Conservation (phyloP, 192 early-diverging fungal species). For the Backusella parvicylindrica region DNA sequence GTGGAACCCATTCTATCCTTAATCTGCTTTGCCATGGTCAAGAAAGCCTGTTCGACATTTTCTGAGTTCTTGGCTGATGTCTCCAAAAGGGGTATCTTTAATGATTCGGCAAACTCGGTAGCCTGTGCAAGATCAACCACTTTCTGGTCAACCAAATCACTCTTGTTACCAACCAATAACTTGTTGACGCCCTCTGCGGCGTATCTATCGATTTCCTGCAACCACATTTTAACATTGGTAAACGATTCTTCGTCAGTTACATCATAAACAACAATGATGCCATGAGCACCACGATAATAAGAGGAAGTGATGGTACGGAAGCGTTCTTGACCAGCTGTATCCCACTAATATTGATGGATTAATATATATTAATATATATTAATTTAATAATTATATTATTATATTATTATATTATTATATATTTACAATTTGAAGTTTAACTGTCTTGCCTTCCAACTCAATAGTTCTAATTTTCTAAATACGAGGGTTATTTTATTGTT, state of each 20-base stretch:
- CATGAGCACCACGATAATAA: slow-evolving; percentile 95
- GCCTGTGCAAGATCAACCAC: slow-evolving; percentile 48
- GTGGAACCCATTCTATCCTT: slow-evolving; percentile 76
- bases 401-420: too few species aligned
- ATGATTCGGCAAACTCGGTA: slow-evolving; percentile 83
- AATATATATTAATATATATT: not conserved
- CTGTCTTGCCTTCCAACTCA: slow-evolving; percentile 94
- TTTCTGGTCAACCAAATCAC: slow-evolving; percentile 86
- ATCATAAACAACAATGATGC: slow-evolving; percentile 96
- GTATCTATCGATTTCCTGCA: slow-evolving; percentile 96
- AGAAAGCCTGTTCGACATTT: slow-evolving; percentile 98
- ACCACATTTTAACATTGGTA: slow-evolving; percentile 92
- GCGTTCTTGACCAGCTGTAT: slow-evolving; percentile 95
- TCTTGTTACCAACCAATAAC: slow-evolving; percentile 95
- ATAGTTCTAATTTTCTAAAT: slow-evolving; percentile 94
- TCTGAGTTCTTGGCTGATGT: slow-evolving; percentile 96
- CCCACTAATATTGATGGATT: slow-evolving; percentile 57
- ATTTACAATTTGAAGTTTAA: slow-evolving; percentile 91
- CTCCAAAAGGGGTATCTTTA: slow-evolving; percentile 93
- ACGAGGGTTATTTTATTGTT: not conserved
- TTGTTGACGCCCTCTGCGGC: slow-evolving; percentile 95
- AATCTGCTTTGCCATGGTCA: slow-evolving; percentile 99
- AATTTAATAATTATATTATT: not conserved
- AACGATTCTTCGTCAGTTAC: slow-evolving; percentile 93
- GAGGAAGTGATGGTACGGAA: slow-evolving; percentile 96